Conservation (phyloP, 768 basidiomycete genomes). For the Lyophyllum atratum region DNA sequence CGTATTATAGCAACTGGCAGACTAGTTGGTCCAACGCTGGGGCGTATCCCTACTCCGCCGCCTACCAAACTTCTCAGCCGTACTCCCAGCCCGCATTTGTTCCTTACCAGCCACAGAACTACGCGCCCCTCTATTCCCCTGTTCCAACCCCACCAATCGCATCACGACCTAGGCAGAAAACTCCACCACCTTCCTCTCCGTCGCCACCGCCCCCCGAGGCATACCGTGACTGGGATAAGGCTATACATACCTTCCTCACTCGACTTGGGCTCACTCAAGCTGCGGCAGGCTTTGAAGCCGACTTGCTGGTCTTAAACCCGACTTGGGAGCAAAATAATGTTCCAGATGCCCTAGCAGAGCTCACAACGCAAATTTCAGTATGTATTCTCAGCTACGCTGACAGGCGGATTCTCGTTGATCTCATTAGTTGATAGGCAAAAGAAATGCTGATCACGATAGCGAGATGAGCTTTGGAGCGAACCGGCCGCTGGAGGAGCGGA, state of each 20-base stretch:
- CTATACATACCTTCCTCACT: constrained; percentile 53
- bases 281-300: constrained; percentile 63
- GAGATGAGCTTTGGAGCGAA: background rate
- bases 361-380: constrained; percentile 55
- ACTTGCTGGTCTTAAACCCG: constrained; percentile 69
- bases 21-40: constrained; percentile 3
- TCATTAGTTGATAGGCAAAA: constrained; percentile 25
- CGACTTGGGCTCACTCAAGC: constrained; percentile 60
- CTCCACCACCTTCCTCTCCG: constrained; percentile 31
- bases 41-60: constrained; percentile 3
- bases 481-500: constrained; percentile 62
- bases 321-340: constrained; percentile 65
- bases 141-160: too few relatives aligned
- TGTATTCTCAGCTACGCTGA: constrained; percentile 18
- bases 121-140: background rate
- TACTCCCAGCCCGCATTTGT: constrained; percentile 6
- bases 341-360: constrained; percentile 52
- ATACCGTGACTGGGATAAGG: constrained; percentile 63
- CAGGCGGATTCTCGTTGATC: constrained; percentile 2
- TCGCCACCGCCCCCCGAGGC: constrained; percentile 36
- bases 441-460: constrained; percentile 10
- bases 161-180: constrained; percentile 2
- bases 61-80: constrained; percentile 1
- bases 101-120: constrained; percentile 1
- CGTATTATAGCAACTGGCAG: constrained; percentile 15